These are phyloP conservation scores for Solanum megistacrolobum DNA, from an alignment of 257 asterid genomes.

Conservation along the genomic window DNA sequence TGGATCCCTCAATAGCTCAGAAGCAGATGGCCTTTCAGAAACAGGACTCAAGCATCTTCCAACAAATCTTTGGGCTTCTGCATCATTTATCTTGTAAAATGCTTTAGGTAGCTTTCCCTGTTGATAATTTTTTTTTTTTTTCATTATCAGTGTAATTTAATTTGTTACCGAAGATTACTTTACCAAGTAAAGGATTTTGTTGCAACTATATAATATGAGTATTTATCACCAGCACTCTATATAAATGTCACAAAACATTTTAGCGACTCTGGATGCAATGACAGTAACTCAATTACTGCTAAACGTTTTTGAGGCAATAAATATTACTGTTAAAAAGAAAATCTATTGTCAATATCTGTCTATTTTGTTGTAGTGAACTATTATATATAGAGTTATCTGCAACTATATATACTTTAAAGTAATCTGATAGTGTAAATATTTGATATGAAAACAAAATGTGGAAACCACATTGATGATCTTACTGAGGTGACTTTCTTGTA, in stretches of 20 bases:
- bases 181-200: too few relatives aligned
- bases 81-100: slow-evolving; percentile 35
- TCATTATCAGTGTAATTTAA: not conserved
- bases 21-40: slow-evolving; percentile 54
- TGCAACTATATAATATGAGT: too few relatives aligned
- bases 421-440: not conserved
- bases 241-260: too few relatives aligned
- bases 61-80: slow-evolving; percentile 56
- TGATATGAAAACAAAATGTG: not conserved
- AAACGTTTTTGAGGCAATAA: too few relatives aligned
- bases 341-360: too few relatives aligned
- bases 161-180: not conserved
- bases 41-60: slow-evolving; percentile 62
- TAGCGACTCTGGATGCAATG: too few relatives aligned
- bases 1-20: slow-evolving; percentile 53
- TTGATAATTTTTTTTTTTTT: not conserved
- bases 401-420: not conserved
- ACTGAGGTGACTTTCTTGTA: slow-evolving; percentile 88
- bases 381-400: not conserved
- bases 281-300: too few relatives aligned
- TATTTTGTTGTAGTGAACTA: too few relatives aligned
- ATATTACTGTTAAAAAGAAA: too few relatives aligned
- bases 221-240: too few relatives aligned
- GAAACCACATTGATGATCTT: slow-evolving; percentile 1
- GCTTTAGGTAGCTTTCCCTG: slow-evolving; percentile 68